phyloP scores from a whole-genome alignment of 1,284 basidiomycete species.

The Leccinum angustisporum region DNA sequence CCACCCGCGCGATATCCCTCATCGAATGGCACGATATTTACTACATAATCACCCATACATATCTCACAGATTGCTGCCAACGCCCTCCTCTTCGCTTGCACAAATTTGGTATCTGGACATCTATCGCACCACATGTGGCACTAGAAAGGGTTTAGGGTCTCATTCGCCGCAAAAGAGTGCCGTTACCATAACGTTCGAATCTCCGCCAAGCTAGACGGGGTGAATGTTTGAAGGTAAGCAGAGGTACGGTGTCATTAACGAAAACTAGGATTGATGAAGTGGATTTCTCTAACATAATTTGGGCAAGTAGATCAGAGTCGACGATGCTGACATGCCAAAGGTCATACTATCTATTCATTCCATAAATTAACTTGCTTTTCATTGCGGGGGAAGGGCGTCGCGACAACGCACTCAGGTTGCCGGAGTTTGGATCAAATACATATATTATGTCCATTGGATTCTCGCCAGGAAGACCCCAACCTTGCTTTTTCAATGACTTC shows the following conservation, averaged over 20 bases:
- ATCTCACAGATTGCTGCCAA: neutral
- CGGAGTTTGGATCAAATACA: neutral
- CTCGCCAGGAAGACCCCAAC: neutral
- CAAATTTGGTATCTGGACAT: neutral
- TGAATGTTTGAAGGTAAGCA: neutral
- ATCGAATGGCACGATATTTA: neutral
- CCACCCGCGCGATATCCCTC: neutral
- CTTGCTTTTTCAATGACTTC: conserved; percentile 4
- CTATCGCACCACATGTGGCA: neutral
- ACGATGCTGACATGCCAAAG: neutral
- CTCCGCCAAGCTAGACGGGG: neutral
- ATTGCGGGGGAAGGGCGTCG: conserved; percentile 3
- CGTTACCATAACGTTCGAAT: neutral
- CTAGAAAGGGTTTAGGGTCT: neutral
- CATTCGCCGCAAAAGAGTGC: neutral
- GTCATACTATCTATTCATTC: neutral
- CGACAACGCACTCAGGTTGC: neutral
- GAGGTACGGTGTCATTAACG: neutral
- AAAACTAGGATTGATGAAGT: neutral
- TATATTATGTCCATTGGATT: conserved; percentile 7
- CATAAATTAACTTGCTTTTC: conserved; percentile 1
- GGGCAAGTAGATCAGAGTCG: neutral
- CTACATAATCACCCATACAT: neutral
- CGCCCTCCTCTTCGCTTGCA: neutral
- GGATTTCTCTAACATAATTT: neutral